Base-by-base conservation (phyloP, 73 alveolate genomes). In the Symbiodinium pilosum region DNA sequence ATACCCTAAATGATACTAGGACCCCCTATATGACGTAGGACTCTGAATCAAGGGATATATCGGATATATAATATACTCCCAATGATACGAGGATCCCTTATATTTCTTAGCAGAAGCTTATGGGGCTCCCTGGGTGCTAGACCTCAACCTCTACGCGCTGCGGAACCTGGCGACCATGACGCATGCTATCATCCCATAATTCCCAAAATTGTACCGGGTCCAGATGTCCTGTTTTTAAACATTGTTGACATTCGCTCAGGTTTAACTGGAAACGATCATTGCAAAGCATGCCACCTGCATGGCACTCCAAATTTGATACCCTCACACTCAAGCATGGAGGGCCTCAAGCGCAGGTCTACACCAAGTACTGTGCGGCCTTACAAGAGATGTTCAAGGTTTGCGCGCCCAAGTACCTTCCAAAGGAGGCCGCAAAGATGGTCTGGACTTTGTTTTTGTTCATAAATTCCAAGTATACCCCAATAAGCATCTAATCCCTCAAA, bases 371-470 rank as follows among this genome's bases (percentile, higher is more conserved):
- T 0, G 97, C 87, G 34, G 97, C 97, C 11, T 77, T 91, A 1
- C 97, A 91, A 71, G 97, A 43, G 54, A 91, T 91, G 39, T 91
- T 91, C 97, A 91, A 91, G 51, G 88, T 43, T 30, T 91, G 81
- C 54, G 97, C 97, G 88, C 81, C 87, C 36, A 91, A 91, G 26
- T 68, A 91, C 43, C 97, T 91, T n/a, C 97, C 88, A 77, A 91
- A 91, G 52, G 97, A 91, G 97, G 97, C 86, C n/a, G 30, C 77
- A 32, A 16, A 28, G 41, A 47, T 6, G 59, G 7, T 20, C 28
- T 64, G 16, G 36, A 36, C 11, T 64, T 24, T 18, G 28, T 32
- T 32, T 3, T 6, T 64, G 18, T 36, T 16, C 21, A 56, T 6
- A 56, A 26, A 8, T 8, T 47, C 64, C 16, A 47, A 47, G 64